phyloP scores from a whole-genome alignment of 805 yeast species.

The Candida rishiriensis region DNA sequence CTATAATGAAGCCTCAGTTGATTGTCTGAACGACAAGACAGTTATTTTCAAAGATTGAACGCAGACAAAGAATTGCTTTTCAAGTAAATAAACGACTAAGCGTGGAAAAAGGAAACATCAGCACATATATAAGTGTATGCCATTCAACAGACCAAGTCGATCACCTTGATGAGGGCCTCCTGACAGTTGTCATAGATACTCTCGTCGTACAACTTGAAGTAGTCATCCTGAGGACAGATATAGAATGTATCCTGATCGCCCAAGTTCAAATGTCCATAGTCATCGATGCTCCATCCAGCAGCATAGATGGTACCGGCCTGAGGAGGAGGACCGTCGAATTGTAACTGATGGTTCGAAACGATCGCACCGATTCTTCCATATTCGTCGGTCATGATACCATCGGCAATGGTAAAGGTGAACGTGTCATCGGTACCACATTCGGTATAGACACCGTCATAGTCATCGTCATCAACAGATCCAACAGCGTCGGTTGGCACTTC shows the following conservation, averaged over 20 bases:
- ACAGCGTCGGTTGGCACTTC: constrained; percentile 1
- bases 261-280: constrained; percentile 37
- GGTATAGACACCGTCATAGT: constrained; percentile 13
- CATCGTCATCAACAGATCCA: constrained; percentile 3
- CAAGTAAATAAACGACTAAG: too few species aligned
- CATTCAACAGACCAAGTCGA: constrained; percentile 33
- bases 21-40: too few species aligned
- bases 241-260: constrained; percentile 38
- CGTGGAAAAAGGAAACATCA: too few species aligned
- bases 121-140: too few species aligned
- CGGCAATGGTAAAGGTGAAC: constrained; percentile 34
- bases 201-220: constrained; percentile 44
- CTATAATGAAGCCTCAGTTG: too few species aligned
- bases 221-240: constrained; percentile 43
- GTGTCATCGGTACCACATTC: constrained; percentile 26
- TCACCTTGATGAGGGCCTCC: constrained; percentile 33
- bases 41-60: too few species aligned
- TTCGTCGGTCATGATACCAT: constrained; percentile 35
- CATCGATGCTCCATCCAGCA: constrained; percentile 37
- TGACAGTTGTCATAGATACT: constrained; percentile 34
- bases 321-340: constrained; percentile 43
- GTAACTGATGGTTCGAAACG: constrained; percentile 50
- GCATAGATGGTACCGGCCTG: constrained; percentile 39
- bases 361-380: constrained; percentile 43
- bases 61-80: too few species aligned